Evolutionary conservation across 1,284 basidiomycete species (phyloP).

Genomic region (Leucoagaricus sp.): DNA sequence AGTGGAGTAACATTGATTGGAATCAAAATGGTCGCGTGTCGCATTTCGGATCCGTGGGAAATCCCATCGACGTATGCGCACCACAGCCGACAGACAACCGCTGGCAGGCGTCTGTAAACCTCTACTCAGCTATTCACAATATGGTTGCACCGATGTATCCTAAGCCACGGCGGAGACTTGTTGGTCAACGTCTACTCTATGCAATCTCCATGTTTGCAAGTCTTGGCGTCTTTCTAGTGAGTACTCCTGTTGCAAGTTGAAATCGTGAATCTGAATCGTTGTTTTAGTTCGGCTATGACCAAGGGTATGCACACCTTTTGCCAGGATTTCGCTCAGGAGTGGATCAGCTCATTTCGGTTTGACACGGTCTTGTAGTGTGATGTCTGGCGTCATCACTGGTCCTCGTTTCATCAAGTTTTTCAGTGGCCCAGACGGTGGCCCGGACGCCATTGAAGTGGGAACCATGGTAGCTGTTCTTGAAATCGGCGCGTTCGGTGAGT

Average conservation of each 20-base stretch:
- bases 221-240: conserved; percentile 85
- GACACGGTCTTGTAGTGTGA: conserved; percentile 68
- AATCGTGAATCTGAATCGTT: background rate
- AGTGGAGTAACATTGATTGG: background rate
- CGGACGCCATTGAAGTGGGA: conserved; percentile 61
- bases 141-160: conserved; percentile 14
- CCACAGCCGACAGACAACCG: background rate
- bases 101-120: background rate
- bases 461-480: conserved; percentile 93
- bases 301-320: conserved; percentile 79
- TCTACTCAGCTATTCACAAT: background rate
- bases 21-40: background rate
- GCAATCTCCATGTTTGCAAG: conserved; percentile 84
- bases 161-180: conserved; percentile 48
- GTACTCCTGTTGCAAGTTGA: conserved; percentile 23
- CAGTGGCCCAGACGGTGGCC: conserved; percentile 74
- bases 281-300: conserved; percentile 84
- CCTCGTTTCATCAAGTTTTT: conserved; percentile 85
- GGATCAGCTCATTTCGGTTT: too few species aligned
- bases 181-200: conserved; percentile 82
- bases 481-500: conserved; percentile 83
- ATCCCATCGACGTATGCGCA: background rate
- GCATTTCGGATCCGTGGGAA: conserved; percentile 3
- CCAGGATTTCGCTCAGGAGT: too few species aligned
- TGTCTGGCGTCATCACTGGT: conserved; percentile 90